Percentiles rank a stretch among this genome's conserved stretches.
Conservation (phyloP, 495 filamentous ascomycete species). For the Penicillium canescens region DNA sequence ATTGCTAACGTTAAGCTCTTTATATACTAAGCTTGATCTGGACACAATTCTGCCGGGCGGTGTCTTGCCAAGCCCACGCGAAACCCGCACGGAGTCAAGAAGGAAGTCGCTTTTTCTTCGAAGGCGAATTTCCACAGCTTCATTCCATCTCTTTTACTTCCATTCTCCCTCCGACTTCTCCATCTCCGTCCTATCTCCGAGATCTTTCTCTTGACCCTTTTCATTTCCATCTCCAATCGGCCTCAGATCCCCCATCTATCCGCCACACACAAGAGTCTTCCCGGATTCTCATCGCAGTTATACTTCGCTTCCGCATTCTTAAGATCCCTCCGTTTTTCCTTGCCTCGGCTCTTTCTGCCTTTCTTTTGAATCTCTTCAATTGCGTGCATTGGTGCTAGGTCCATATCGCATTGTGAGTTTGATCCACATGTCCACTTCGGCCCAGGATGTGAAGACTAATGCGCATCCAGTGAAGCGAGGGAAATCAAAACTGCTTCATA, state of each 20-base stretch:
- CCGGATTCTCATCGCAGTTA: constrained; percentile 15
- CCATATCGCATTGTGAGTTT: constrained; percentile 39
- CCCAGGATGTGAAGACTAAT: constrained; percentile 3
- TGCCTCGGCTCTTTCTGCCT: constrained; percentile 13
- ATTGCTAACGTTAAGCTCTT: no score
- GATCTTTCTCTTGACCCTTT: constrained; percentile 11
- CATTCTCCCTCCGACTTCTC: constrained; percentile 9
- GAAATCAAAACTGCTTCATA: constrained; percentile 13
- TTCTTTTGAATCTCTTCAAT: constrained; percentile 22
- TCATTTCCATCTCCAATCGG: constrained; percentile 4
- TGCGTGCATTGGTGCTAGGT: constrained; percentile 27
- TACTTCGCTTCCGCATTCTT: constrained; percentile 22
- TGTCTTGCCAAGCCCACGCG: constrained; percentile 27
- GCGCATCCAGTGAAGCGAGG: constrained; percentile 22
- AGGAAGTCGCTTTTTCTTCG: constrained; percentile 33
- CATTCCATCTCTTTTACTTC: constrained; percentile 20
- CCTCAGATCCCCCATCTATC: not conserved
- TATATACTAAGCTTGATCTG: no score
- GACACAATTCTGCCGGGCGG: constrained; percentile 29
- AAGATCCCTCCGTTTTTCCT: constrained; percentile 12
- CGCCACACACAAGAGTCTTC: constrained; percentile 36
- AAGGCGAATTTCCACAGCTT: constrained; percentile 33
- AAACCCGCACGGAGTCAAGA: constrained; percentile 35
- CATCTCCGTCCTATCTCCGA: constrained; percentile 8
- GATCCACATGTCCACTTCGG: constrained; percentile 6